Conservation (phyloP, 2,329 filamentous ascomycete species). For the Ascosphaera aggregata region DNA sequence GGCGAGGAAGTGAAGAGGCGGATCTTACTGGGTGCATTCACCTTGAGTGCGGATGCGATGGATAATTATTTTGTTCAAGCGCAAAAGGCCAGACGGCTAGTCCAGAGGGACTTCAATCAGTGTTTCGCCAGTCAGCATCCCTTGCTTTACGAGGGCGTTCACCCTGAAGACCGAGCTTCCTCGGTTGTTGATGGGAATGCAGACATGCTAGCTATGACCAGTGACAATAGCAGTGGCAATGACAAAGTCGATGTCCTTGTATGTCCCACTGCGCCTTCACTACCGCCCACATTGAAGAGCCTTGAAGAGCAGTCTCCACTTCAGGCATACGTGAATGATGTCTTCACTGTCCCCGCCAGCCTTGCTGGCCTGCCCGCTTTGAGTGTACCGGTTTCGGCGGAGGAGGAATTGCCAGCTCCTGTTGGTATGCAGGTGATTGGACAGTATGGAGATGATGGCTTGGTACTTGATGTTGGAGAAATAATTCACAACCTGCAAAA, state of each 20-base stretch:
- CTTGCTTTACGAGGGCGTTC: slow-evolving; percentile 20
- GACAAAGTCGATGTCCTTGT: slow-evolving; percentile 61
- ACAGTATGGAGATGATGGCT: slow-evolving; percentile 23
- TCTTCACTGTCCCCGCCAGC: slow-evolving; percentile 88
- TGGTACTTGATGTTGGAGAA: slow-evolving; percentile 17
- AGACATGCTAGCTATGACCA: neutral
- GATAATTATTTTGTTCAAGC: slow-evolving; percentile 95
- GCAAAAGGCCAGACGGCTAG: slow-evolving; percentile 61
- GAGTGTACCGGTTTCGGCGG: slow-evolving; percentile 44
- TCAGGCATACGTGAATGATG: slow-evolving; percentile 77
- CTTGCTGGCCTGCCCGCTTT: slow-evolving; percentile 76
- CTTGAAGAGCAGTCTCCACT: slow-evolving; percentile 27
- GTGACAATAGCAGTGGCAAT: slow-evolving; percentile 7
- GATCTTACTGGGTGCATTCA: slow-evolving; percentile 76
- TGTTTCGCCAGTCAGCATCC: slow-evolving; percentile 51
- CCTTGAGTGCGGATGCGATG: slow-evolving; percentile 68
- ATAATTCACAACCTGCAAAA: slow-evolving; percentile 13
- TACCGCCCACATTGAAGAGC: slow-evolving; percentile 40
- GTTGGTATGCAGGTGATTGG: slow-evolving; percentile 24
- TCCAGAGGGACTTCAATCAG: slow-evolving; percentile 66
- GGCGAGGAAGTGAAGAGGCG: slow-evolving; percentile 68
- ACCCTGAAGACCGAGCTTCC: too few species aligned
- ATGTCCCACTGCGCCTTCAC: slow-evolving; percentile 63
- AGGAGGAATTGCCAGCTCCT: slow-evolving; percentile 6
- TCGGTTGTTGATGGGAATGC: too few species aligned